Percentiles rank a stretch among this genome's conserved stretches.
Evolutionary conservation across 768 basidiomycete species (phyloP).

Genomic region (Boletus rubroflammeus): DNA sequence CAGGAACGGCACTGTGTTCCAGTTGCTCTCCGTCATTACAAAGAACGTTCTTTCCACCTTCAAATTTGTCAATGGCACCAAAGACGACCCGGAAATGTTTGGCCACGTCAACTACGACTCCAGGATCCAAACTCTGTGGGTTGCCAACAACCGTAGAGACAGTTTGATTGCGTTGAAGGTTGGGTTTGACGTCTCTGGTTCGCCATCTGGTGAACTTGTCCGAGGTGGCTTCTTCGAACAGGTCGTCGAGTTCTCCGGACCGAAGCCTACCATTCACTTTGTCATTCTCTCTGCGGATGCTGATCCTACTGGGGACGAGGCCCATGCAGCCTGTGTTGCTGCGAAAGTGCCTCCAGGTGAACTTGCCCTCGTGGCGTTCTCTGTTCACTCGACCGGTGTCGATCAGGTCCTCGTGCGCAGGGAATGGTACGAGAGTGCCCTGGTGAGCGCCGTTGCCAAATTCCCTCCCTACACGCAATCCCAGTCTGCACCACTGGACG

Average conservation of each 20-base stretch:
- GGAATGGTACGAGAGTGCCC: slow-evolving; percentile 79
- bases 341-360: slow-evolving; percentile 76
- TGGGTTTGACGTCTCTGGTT: slow-evolving; percentile 56
- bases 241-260: slow-evolving; percentile 76
- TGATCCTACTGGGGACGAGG: slow-evolving; percentile 78
- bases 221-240: slow-evolving; percentile 73
- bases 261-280: slow-evolving; percentile 85
- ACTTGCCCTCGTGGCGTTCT: slow-evolving; percentile 79
- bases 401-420: slow-evolving; percentile 84
- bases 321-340: slow-evolving; percentile 78
- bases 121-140: slow-evolving; percentile 82
- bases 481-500: slow-evolving; percentile 27
- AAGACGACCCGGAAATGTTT: slow-evolving; percentile 83
- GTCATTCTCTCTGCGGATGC: slow-evolving; percentile 83
- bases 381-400: slow-evolving; percentile 85
- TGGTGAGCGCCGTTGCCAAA: slow-evolving; percentile 53
- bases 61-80: slow-evolving; percentile 66
- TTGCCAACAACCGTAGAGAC: slow-evolving; percentile 80
- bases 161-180: slow-evolving; percentile 81
- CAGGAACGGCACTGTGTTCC: slow-evolving; percentile 81
- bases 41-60: slow-evolving; percentile 73
- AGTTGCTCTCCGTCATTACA: slow-evolving; percentile 72
- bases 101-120: slow-evolving; percentile 85
- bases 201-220: slow-evolving; percentile 57
- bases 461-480: slow-evolving; percentile 48